Base-by-base conservation (phyloP, 257 asterid genomes). In the Striga asiatica region DNA sequence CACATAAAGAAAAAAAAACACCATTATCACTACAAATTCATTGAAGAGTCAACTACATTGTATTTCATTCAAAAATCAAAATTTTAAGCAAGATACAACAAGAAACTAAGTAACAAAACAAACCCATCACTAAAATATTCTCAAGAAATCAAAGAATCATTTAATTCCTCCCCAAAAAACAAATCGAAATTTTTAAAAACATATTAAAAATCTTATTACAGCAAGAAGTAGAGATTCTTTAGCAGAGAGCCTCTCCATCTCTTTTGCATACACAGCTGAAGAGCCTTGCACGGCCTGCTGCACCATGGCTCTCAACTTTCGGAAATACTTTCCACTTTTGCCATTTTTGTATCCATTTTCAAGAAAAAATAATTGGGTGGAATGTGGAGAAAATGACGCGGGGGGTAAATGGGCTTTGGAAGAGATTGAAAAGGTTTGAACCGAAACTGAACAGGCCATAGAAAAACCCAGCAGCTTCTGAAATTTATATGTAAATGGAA, bases 221-320 rank as follows among this genome's bases (percentile, higher is more conserved):
- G 96, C 87, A 10, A 84, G 80, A 70, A 91, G 96, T 34, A 91
- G 77, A 42, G 96, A 87, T 68, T 91, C 95, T 70, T 91, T 91
- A 52, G 98, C 95, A 27, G 96, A 77, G 32, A 91, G 84, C 48
- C 98, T 80, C 48, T 87, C 94, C 87, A 91, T 91, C 58, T 87
- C 96, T 62, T 80, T 83, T 60, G 96, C 94, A 71, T 81, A 91
- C 60, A 86, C 86, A 66, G 95, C 81, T 4, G 92, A 72, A 42
- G 98, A 77, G 6, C 89, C 96, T 71, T 81, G 88, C 31, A 68
- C 74, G 3, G 78, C 68, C 71, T 77, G 81, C 78, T 73, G 77
- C 67, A 76, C 92, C 89, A 78, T 77, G 20, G 92, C 85, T 70
- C 66, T 66, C 23, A 71, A 71, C 37, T 39, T 49, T 53, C 77